These are phyloP conservation scores for Russula brevipes DNA, from an alignment of 768 basidiomycete species.

Conservation along the genomic window DNA sequence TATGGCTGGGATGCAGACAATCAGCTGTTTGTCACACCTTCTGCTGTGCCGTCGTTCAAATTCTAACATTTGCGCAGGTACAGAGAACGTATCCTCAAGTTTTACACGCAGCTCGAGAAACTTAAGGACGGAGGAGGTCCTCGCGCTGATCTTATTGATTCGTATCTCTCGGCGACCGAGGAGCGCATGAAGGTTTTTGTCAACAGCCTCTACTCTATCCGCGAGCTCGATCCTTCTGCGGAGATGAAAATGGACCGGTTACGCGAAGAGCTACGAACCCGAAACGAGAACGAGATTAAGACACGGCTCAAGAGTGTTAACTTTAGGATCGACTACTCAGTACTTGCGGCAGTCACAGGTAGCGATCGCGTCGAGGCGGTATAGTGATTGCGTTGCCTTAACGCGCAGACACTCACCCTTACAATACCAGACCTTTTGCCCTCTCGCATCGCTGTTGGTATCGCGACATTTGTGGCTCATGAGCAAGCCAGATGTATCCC, in stretches of 20 bases:
- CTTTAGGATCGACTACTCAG: conserved; percentile 14
- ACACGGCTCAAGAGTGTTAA: conserved; percentile 14
- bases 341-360: conserved; percentile 15
- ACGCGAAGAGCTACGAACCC: conserved; percentile 12
- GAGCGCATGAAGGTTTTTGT: background rate
- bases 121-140: conserved; percentile 4
- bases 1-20: conserved; percentile 24
- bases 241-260: conserved; percentile 17
- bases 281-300: conserved; percentile 12
- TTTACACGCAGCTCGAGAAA: conserved; percentile 11
- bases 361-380: conserved; percentile 17
- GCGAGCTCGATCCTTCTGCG: conserved; percentile 2
- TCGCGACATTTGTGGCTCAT: conserved; percentile 16
- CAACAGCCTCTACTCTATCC: conserved; percentile 11
- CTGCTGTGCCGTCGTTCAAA: background rate
- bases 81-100: conserved; percentile 1
- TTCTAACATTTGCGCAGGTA: conserved; percentile 7
- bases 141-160: background rate
- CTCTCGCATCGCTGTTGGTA: conserved; percentile 6
- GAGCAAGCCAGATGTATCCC: conserved; percentile 2
- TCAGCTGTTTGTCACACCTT: conserved; percentile 4
- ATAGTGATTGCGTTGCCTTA: background rate
- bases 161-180: conserved; percentile 7
- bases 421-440: conserved; percentile 4
- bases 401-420: background rate